Evolutionary conservation across 768 basidiomycete species (phyloP), one percentile per base, ranked within the genome.

Genomic region (Aureoboletus auriporus): DNA sequence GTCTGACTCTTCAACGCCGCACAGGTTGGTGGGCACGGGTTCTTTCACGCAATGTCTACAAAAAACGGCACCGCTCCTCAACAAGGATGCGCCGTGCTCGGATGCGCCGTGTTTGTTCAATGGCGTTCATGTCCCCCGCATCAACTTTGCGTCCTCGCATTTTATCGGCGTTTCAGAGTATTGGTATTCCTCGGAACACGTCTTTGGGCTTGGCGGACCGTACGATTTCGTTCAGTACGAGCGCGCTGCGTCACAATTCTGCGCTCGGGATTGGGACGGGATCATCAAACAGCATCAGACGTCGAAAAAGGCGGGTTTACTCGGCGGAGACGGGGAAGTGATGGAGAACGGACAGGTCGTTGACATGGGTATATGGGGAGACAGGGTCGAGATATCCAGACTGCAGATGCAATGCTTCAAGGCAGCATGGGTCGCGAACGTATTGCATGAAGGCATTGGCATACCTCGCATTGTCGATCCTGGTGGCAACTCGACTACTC

Each of bases 341-440:
- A 71, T 78, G 50, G 61, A 78, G 60, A 69, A 75, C 46, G 86
- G 84, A 16, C 64, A 79, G 50, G 65, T 86, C 11, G 75, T 87
- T n/a, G 76, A 75, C 26, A 75, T 77, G 4, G 84, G 83, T 0
- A 75, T 77, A 54, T 90, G 87, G 89, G 79, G 79, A 20, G 73
- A 81, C 34, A 71, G 80, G 46, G 84, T 95, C 49, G 94, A 94
- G 64, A 68, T 89, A 31, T 79, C 89, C 20, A 80, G 95, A 39
- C 70, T 99, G 50, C 82, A 95, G 70, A 89, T 95, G 89, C 96
- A 98, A 64, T 99, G 96, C 65, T 99, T 99, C 83, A 99, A 99
- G 68, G 93, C 95, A 1, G 94, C 96, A 2, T 99, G 96, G 96
- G 79, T 99, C 46, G 84, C 88, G 44, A 97, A 98, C 67, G 87